Base-by-base conservation (phyloP, 2,329 filamentous ascomycete species). In the Curvularia lunata region DNA sequence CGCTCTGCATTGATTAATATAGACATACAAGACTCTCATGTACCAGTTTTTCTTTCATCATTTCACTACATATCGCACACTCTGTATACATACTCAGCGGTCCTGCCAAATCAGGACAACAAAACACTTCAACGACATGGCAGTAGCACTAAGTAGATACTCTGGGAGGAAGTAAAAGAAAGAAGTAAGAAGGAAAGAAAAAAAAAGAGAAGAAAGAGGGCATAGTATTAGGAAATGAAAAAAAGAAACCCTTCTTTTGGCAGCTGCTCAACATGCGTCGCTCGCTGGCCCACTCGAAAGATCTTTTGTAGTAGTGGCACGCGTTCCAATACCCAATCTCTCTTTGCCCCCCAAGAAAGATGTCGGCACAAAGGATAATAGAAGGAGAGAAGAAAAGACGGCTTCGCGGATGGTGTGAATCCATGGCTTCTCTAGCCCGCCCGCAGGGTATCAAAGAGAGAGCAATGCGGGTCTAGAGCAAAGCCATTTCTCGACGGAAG, bases 381-480 rank as follows among this genome's bases (percentile, higher is more conserved):
- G 52, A 59, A 43, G 25, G 47, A 43, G 37, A 45, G 42, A 58
- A 56, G 52, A 58, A 52, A 65, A 64, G 51, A 63, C 59, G 58
- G 58, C 64, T 65, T 66, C 55, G 59, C 62, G 61, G 61, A 61
- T 60, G 59, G 54, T 62, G 62, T 62, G 62, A 38, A 55, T 63
- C 59, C 63, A 66, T 61, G 49, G 49, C 49, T 30, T 53, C 49
- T 32, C 48, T 43, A 59, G 56, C 65, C 67, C 66, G 65, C 63
- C 62, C 67, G 68, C 65, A 72, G 70, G 71, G 71, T 74, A 74
- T 73, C 70, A 74, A 71, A 66, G 65, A 71, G 56, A 68, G 70
- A 73, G 64, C 68, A 66, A 67, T 63, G 56, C 66, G 63, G 64
- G 67, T 58, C 55, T 62, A 59, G 66, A 63, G 66, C 65, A 68